phyloP scores from a whole-genome alignment of 2,329 filamentous ascomycete species.

The Botryosphaeria agaves region DNA sequence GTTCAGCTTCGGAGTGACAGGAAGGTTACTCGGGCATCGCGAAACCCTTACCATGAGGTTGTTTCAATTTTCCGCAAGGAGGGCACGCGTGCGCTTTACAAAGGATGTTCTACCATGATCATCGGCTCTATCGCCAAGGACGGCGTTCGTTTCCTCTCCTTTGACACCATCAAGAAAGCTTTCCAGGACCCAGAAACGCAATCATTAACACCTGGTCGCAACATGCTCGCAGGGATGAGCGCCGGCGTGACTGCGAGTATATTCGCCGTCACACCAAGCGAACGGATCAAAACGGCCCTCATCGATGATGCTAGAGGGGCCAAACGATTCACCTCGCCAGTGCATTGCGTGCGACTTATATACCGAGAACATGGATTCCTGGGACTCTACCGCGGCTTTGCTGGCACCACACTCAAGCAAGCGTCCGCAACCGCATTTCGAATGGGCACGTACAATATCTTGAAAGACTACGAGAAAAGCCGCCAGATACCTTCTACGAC shows the following conservation, averaged over 20 bases:
- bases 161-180: conserved; percentile 44
- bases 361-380: conserved; percentile 35
- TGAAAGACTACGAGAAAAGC: conserved; percentile 39
- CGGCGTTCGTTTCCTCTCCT: conserved; percentile 47
- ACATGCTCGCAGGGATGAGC: conserved; percentile 46
- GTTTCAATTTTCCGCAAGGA: conserved; percentile 36
- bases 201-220: conserved; percentile 35
- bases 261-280: conserved; percentile 49
- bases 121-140: conserved; percentile 46
- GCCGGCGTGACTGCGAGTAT: conserved; percentile 44
- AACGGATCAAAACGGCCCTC: conserved; percentile 50
- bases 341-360: conserved; percentile 33
- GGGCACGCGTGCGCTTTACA: conserved; percentile 41
- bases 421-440: conserved; percentile 43
- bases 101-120: conserved; percentile 43
- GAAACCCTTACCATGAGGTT: conserved; percentile 42
- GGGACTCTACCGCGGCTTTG: conserved; percentile 39
- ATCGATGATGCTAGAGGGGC: conserved; percentile 41
- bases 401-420: conserved; percentile 45
- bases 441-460: conserved; percentile 44
- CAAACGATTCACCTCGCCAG: conserved; percentile 30
- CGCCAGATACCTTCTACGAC: conserved; percentile 32
- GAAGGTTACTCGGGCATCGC: conserved; percentile 22
- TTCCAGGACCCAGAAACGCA: conserved; percentile 39
- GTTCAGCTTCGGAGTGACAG: conserved; percentile 35